Base-by-base conservation (phyloP, 2,329 filamentous ascomycete species). In the Penicillium brevicompactum region DNA sequence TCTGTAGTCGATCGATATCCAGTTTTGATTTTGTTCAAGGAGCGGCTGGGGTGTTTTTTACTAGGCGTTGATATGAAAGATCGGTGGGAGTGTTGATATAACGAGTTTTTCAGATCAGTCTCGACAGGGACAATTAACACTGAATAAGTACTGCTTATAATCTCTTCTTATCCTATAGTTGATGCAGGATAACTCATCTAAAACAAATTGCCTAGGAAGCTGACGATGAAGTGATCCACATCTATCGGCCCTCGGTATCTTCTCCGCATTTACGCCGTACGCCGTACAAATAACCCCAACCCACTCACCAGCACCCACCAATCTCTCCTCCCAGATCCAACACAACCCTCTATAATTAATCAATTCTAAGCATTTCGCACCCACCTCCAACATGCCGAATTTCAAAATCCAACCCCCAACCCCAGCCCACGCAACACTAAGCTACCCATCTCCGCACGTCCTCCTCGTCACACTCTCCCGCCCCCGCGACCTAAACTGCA, bases 391-490 rank as follows among this genome's bases (percentile, higher is more conserved):
- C 54, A 69, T 70, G 65, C 11, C 67, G 16, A 42, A 48, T 2
- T 73, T 74, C 58, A 58, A 54, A 47, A 70, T 53, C 47, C 62
- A 66, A 41, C 72, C 69, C 11, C 71, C 75, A 40, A 54, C 58
- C 31, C 67, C 68, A 2, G 59, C 71, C 57, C 59, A 70, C 59
- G 67, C 67, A 49, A 60, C 64, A 46, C 67, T 78, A 57, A 64
- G 68, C 48, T 76, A 78, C 70, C 80, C 80, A 61, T 61, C 72
- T 56, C 67, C 74, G 40, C 69, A 75, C 60, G 67, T 81, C 70
- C 68, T 81, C 56, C 72, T 82, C 53, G 74, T 82, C 55, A 77
- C 79, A 44, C 72, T 80, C 56, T 76, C 75, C 58, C 73, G 78
- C 10, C 72, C 74, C 9, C 66, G 70, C 43, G 67, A 72, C 13